Conservation (phyloP, 2,329 filamentous ascomycete genomes). For the Xylaria sp. region DNA sequence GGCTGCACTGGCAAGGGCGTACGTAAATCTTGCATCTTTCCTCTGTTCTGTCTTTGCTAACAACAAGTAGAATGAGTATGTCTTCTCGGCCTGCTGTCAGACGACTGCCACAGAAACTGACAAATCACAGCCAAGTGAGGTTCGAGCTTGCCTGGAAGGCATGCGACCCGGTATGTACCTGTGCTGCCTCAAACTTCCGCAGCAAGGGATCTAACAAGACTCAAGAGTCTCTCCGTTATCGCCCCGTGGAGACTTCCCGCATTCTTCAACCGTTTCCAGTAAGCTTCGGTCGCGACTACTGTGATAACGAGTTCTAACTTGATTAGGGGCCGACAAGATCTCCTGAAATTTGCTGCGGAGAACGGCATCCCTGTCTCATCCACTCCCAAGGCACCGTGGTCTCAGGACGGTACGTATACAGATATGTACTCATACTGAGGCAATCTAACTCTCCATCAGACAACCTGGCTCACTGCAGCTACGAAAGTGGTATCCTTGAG, state of each 20-base stretch:
- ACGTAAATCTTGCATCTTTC: constrained; percentile 20
- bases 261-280: constrained; percentile 59
- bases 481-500: background rate
- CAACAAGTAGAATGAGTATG: constrained; percentile 47
- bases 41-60: constrained; percentile 30
- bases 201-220: too few relatives aligned
- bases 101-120: background rate
- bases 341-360: background rate
- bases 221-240: constrained; percentile 63
- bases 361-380: background rate
- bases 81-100: background rate
- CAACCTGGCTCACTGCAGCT: background rate
- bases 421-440: background rate
- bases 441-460: background rate
- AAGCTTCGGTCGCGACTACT: constrained; percentile 19
- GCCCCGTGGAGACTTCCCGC: constrained; percentile 68
- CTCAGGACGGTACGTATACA: constrained; percentile 45
- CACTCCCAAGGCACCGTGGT: background rate
- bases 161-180: constrained; percentile 29
- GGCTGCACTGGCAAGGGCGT: constrained; percentile 40
- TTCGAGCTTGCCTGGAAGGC: constrained; percentile 53
- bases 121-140: constrained; percentile 51
- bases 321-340: constrained; percentile 64
- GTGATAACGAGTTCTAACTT: constrained; percentile 2
- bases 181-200: too few relatives aligned